Conservation (phyloP, 129 eudicot species). For the Flaveria brownii region DNA sequence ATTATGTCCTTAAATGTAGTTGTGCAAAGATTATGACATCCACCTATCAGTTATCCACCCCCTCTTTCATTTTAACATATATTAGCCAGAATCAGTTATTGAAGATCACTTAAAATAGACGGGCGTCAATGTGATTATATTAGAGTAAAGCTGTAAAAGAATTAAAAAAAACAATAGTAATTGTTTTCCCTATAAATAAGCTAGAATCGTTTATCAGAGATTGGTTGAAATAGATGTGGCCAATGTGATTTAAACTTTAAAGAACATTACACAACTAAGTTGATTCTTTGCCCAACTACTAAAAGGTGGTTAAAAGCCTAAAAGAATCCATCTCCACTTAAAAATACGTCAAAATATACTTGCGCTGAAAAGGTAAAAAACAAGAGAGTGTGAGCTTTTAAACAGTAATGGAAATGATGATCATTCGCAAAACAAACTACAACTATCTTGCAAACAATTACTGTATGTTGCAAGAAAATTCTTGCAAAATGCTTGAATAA, state of each 20-base stretch:
- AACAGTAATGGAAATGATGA: background rate
- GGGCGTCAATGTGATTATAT: background rate
- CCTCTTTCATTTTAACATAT: background rate
- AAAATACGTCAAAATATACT: background rate
- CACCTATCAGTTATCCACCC: background rate
- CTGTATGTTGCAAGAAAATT: slow-evolving; percentile 5
- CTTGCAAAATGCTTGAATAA: background rate
- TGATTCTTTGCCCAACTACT: background rate
- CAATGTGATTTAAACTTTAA: background rate
- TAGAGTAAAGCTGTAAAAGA: background rate
- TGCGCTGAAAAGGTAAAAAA: background rate
- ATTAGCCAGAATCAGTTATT: slow-evolving; percentile 1
- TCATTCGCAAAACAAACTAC: background rate
- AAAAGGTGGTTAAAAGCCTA: slow-evolving; percentile 2
- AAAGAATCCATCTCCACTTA: background rate
- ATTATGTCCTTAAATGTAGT: slow-evolving; percentile 1
- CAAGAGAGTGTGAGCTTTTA: background rate
- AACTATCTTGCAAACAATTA: slow-evolving; percentile 11
- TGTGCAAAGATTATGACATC: background rate
- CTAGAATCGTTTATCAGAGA: background rate
- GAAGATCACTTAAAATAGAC: background rate
- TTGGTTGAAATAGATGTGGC: background rate
- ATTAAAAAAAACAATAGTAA: background rate
- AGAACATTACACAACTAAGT: background rate
- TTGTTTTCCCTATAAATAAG: background rate